These are phyloP conservation scores for Trichoderma koningii DNA, from an alignment of 2,329 filamentous ascomycete genomes.

Conservation along the genomic window DNA sequence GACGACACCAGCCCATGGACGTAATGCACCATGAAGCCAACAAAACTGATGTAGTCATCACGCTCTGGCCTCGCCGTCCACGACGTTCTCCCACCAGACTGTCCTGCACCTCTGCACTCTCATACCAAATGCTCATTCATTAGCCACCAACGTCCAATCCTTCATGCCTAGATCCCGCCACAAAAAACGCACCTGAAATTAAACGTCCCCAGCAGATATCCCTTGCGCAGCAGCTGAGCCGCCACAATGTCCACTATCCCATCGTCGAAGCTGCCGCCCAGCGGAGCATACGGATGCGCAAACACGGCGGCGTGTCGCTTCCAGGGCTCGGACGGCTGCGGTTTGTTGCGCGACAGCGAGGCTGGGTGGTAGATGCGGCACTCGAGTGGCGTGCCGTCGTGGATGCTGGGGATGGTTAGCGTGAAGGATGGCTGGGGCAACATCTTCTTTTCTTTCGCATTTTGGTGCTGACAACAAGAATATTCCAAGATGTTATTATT, in stretches of 20 bases:
- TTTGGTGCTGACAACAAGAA: conserved; percentile 9
- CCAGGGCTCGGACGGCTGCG: conserved; percentile 43
- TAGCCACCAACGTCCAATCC: not conserved
- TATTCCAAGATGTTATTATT: not conserved
- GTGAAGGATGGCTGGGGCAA: conserved; percentile 60
- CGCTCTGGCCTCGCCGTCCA: conserved; percentile 84
- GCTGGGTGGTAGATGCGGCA: conserved; percentile 80
- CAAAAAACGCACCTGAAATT: conserved; percentile 74
- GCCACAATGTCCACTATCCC: conserved; percentile 69
- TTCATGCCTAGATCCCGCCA: not conserved
- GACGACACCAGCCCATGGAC: conserved; percentile 56
- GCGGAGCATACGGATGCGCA: conserved; percentile 86
- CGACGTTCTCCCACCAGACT: conserved; percentile 75
- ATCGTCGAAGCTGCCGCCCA: conserved; percentile 87
- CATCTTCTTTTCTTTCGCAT: conserved; percentile 41
- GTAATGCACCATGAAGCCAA: conserved; percentile 79
- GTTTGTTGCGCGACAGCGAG: conserved; percentile 40
- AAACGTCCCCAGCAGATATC: conserved; percentile 81
- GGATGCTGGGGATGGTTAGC: conserved; percentile 81
- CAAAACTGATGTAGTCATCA: conserved; percentile 78
- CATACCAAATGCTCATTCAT: not conserved
- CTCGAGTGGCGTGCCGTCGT: conserved; percentile 74
- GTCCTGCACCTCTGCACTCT: conserved; percentile 67
- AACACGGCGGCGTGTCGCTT: conserved; percentile 61
- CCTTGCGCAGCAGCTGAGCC: conserved; percentile 64